Evolutionary conservation across 352 stramenopile genomes (phyloP).

Genomic region (Pythium oligandrum): DNA sequence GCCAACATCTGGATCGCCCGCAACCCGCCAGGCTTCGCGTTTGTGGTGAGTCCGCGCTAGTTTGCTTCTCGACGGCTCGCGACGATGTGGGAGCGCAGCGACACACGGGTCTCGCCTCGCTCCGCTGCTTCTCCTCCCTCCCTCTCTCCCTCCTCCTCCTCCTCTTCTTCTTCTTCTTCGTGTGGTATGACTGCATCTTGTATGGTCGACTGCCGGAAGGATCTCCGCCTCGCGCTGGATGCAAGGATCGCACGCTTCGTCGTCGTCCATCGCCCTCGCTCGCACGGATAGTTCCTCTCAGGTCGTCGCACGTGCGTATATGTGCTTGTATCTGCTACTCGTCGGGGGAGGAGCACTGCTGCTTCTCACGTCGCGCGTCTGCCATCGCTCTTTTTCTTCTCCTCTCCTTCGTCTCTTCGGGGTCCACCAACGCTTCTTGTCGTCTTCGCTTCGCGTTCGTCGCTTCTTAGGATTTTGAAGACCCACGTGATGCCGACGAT

Average conservation of each 20-base stretch:
- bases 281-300: too few relatives aligned
- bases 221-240: background rate
- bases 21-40: slow-evolving; percentile 85
- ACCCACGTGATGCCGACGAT: slow-evolving; percentile 83
- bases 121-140: slow-evolving; percentile 1
- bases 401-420: slow-evolving; percentile 33
- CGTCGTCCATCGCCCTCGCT: too few relatives aligned
- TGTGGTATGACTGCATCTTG: background rate
- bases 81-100: slow-evolving; percentile 3
- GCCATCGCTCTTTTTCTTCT: slow-evolving; percentile 19
- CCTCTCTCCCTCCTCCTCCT: slow-evolving; percentile 11
- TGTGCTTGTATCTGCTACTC: background rate
- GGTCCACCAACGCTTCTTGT: slow-evolving; percentile 20
- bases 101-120: background rate
- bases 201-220: background rate
- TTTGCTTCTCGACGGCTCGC: slow-evolving; percentile 11
- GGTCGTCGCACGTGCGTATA: too few relatives aligned
- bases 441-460: slow-evolving; percentile 45
- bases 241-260: background rate
- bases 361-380: background rate
- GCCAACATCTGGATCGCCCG: slow-evolving; percentile 85
- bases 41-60: slow-evolving; percentile 73
- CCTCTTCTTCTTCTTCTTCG: slow-evolving; percentile 10
- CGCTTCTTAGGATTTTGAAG: slow-evolving; percentile 83
- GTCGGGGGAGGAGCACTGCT: background rate